Base-by-base conservation (phyloP, 108 stramenopile species). In the Schizochytrium sp. region DNA sequence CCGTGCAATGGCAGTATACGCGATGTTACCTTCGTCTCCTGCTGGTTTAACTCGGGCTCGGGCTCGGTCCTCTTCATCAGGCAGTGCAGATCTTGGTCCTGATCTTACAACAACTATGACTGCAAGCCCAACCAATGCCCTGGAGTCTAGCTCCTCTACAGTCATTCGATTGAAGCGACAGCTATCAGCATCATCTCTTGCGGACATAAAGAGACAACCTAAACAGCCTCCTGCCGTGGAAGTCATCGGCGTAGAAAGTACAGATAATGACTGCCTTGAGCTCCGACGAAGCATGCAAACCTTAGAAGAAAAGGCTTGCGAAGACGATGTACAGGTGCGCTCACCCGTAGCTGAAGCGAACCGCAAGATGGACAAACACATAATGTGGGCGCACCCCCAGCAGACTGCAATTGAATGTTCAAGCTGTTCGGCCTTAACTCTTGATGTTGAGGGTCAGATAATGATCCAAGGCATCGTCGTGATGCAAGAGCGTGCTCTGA, bases 331-430 rank as follows among this genome's bases (percentile, higher is more conserved):
- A 15, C 15, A 53, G 17, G 28, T 55, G n/a, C 47, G 76, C 5
- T 83, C 76, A n/a, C 76, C 76, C 47, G 5, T 8, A 53, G 76
- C 53, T 10, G 28, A 38, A 2, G 76, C 76, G 15, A n/a, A 47
- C 38, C 47, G 76, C 12, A 83, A 83, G 28, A n/a, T 55, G 50
- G 76, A 83, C 47, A 83, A 83, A 53, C 76, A 83, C 76, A 40
- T 55, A 50, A 10, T 83, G 50, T 83, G 76, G 76, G 38, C 45
- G 15, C 28, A 83, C 2, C 53, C 76, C 15, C 76, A 83, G 55
- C 50, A 10, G 10, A 83, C 76, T 5, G 76, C 50, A 40, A 5
- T 83, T 5, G 76, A 83, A 53, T 7, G 19, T 5, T 5, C 47
- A 1, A 53, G 76, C 5, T 5, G n/a, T 5, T 69, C 64, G 40